Evolutionary conservation across 148 eudicot genomes (phyloP).

Genomic region (Fagopyrum tataricum): DNA sequence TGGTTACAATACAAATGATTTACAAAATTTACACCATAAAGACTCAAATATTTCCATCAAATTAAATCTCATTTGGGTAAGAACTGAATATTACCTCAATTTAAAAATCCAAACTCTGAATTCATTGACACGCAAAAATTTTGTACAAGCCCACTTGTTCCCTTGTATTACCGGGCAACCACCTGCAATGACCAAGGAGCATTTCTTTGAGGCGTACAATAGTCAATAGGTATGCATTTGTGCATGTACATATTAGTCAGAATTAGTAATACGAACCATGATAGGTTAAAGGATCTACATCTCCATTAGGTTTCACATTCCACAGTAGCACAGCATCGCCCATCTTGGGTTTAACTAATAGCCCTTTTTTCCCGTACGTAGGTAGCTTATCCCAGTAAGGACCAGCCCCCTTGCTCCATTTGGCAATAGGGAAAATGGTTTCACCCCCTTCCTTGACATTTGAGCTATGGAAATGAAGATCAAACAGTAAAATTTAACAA

Average conservation of each 20-base stretch:
- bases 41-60: too few species aligned
- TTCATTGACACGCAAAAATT: slow-evolving; percentile 25
- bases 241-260: neutral
- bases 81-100: neutral
- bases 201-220: neutral
- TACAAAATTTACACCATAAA: too few species aligned
- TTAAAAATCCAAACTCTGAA: slow-evolving; percentile 1
- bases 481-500: neutral
- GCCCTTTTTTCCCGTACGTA: slow-evolving; percentile 78
- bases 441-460: slow-evolving; percentile 98
- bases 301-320: slow-evolving; percentile 93
- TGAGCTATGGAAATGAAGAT: slow-evolving; percentile 38
- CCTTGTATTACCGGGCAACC: slow-evolving; percentile 27
- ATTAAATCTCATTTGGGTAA: neutral
- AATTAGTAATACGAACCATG: slow-evolving; percentile 48
- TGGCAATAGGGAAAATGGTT: slow-evolving; percentile 77
- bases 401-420: slow-evolving; percentile 56
- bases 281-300: slow-evolving; percentile 78
- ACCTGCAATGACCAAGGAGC: slow-evolving; percentile 6
- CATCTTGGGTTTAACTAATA: slow-evolving; percentile 75
- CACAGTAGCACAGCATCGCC: slow-evolving; percentile 93
- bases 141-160: slow-evolving; percentile 25
- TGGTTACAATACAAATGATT: too few species aligned
- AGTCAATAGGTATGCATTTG: neutral
- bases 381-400: slow-evolving; percentile 88